These are phyloP conservation scores for Eucalyptus pauciflora DNA, from an alignment of 345 rosid genomes.

Conservation along the genomic window DNA sequence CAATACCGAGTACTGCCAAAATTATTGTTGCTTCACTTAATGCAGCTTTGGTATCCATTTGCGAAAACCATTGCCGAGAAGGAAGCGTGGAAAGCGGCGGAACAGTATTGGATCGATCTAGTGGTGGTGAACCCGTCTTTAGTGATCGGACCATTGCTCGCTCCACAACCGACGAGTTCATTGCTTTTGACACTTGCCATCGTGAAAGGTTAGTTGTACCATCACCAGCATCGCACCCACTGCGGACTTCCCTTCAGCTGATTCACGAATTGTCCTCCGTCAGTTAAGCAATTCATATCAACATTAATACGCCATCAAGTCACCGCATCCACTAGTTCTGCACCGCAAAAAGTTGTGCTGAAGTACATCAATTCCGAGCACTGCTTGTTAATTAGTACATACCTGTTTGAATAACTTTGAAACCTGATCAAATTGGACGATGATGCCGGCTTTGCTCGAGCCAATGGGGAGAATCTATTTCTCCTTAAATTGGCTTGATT, in stretches of 20 bases:
- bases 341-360: neutral
- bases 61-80: constrained; percentile 69
- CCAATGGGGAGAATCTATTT: neutral
- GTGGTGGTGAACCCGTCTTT: constrained; percentile 82
- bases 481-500: neutral
- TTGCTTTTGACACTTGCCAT: constrained; percentile 36
- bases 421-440: neutral
- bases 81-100: constrained; percentile 82
- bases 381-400: neutral
- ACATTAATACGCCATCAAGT: neutral
- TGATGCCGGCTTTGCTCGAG: neutral
- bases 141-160: constrained; percentile 78
- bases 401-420: neutral
- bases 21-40: neutral
- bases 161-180: constrained; percentile 79
- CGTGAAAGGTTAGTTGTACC: constrained; percentile 36
- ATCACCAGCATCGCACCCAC: neutral
- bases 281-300: neutral
- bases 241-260: neutral
- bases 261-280: neutral
- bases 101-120: constrained; percentile 52
- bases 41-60: constrained; percentile 79
- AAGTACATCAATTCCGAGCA: neutral
- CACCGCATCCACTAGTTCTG: neutral
- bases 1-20: neutral